These are phyloP conservation scores for Syzygium aqueum DNA, from an alignment of 345 rosid genomes.

Conservation along the genomic window DNA sequence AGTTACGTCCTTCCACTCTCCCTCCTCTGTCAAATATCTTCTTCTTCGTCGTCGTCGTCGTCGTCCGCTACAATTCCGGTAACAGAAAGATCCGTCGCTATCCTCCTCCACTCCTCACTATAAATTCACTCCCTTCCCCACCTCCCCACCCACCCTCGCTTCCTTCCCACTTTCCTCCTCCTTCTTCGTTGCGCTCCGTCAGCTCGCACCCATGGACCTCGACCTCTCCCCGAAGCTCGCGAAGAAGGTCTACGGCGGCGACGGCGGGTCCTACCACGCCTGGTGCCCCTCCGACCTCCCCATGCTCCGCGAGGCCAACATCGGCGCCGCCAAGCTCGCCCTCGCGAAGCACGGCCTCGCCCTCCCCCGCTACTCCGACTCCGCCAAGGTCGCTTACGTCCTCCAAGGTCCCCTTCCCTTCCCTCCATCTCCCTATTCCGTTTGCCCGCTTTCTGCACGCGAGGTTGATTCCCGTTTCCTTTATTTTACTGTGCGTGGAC, in stretches of 20 bases:
- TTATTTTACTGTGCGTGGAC: background rate
- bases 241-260: slow-evolving; percentile 54
- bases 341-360: slow-evolving; percentile 80
- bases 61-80: background rate
- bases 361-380: slow-evolving; percentile 83
- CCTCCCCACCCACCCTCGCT: background rate
- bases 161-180: background rate
- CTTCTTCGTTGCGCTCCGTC: background rate
- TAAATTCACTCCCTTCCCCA: background rate
- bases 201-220: slow-evolving; percentile 41
- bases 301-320: slow-evolving; percentile 64
- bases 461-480: background rate
- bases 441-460: background rate
- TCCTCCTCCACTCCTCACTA: background rate
- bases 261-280: slow-evolving; percentile 70
- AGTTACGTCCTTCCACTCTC: too few relatives aligned
- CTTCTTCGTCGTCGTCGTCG: background rate
- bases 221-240: slow-evolving; percentile 73
- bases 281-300: slow-evolving; percentile 81
- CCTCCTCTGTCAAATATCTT: too few relatives aligned
- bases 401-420: slow-evolving; percentile 50
- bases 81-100: background rate
- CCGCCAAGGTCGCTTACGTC: slow-evolving; percentile 82
- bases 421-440: background rate
- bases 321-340: slow-evolving; percentile 83